Evolutionary conservation across 1,284 basidiomycete genomes (phyloP), one percentile per base, ranked within the genome.

Genomic region (Rhodotorula sp.): DNA sequence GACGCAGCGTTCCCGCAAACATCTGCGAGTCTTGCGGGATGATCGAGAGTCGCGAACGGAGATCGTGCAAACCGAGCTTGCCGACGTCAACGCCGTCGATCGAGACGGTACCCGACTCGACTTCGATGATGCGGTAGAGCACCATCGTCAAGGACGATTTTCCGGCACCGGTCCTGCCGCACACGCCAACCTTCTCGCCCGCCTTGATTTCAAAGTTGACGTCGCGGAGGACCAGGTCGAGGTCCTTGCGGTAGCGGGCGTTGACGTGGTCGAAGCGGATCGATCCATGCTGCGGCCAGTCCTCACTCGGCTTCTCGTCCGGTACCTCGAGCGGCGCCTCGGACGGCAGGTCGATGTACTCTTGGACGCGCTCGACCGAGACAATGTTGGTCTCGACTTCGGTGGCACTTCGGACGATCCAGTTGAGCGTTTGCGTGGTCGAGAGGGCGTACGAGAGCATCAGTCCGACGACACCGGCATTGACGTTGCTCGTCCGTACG

Each of bases 131-230:
- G 3, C 90, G 85, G 83, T 91, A 90, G 1, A 92, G 78, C 1
- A 88, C 83, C 48, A 85, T 80, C 60, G 87, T 84, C 69, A 94
- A 85, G 5, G 90, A 90, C 42, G 88, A 90, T 82, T 96, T 96
- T 71, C 94, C 94, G n/a, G 92, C 91, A 2, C 95, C 93, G 1
- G 95, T 97, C 70, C 94, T 83, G 3, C 94, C 94, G 77, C 88
- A 88, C 6, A 95, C 82, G 29, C 92, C 93, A 61, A 96, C 86
- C 75, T 91, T 91, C 79, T 95, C 90, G 60, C 86, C 86, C 0
- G 90, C 85, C 79, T 88, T 77, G 69, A 83, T 81, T 67, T 76
- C 85, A 68, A 97, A 78, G 29, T 85, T 85, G 64, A 97, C 85
- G 64, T 90, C 84, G 73, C 87, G 89, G 64, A 97, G 82, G 45